phyloP scores from a whole-genome alignment of 768 basidiomycete genomes.

The Tricholoma saponaceum region DNA sequence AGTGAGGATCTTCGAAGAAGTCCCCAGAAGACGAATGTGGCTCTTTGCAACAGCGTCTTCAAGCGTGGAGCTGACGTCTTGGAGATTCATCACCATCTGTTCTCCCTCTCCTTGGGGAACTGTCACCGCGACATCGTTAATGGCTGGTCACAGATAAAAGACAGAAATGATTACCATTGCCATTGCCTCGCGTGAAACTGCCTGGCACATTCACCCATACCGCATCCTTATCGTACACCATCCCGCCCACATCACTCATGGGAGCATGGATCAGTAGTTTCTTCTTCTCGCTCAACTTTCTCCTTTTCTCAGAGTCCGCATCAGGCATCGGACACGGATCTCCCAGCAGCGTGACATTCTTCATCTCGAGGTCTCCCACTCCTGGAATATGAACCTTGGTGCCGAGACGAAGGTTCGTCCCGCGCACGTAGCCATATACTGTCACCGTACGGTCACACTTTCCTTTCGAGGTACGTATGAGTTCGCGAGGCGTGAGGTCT shows the following conservation, averaged over 20 bases:
- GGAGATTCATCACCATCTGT: conserved; percentile 95
- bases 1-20: conserved; percentile 69
- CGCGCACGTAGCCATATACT: conserved; percentile 91
- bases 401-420: conserved; percentile 75
- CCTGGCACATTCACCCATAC: conserved; percentile 98
- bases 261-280: conserved; percentile 91
- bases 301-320: conserved; percentile 81
- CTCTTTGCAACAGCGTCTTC: conserved; percentile 80
- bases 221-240: conserved; percentile 97
- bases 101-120: conserved; percentile 91
- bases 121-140: conserved; percentile 23
- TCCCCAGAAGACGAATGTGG: conserved; percentile 78
- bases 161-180: conserved; percentile 43
- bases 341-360: conserved; percentile 67
- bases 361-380: conserved; percentile 83
- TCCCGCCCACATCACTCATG: conserved; percentile 97
- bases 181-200: conserved; percentile 79
- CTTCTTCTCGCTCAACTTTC: conserved; percentile 94
- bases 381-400: conserved; percentile 92
- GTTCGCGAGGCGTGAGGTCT: conserved; percentile 88
- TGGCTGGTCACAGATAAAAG: background rate
- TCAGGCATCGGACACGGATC: conserved; percentile 97
- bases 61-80: conserved; percentile 79
- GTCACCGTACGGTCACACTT: conserved; percentile 94
- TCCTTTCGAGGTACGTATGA: conserved; percentile 69